phyloP scores from a whole-genome alignment of 345 rosid species.

The Moricandia arvensis region DNA sequence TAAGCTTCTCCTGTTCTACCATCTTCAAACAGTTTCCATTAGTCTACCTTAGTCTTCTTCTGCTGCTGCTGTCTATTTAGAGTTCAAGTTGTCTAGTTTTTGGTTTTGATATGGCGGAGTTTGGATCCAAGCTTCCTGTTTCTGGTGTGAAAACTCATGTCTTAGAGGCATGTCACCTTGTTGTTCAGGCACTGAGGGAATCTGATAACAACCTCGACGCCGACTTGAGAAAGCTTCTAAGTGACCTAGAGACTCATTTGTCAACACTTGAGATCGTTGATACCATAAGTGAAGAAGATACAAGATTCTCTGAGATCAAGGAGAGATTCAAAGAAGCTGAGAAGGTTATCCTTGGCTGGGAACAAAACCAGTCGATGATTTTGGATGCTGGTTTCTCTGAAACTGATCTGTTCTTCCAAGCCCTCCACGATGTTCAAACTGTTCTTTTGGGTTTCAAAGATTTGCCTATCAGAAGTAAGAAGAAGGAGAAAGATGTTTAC shows the following conservation, averaged over 20 bases:
- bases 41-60: not conserved
- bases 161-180: constrained; percentile 61
- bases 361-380: constrained; percentile 43
- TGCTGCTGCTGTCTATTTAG: not conserved
- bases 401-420: constrained; percentile 51
- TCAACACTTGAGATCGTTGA: constrained; percentile 40
- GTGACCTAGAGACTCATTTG: constrained; percentile 52
- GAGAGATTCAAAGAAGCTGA: constrained; percentile 47
- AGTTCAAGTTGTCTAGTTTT: not conserved
- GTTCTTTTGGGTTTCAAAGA: constrained; percentile 39
- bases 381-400: constrained; percentile 53
- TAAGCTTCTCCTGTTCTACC: not conserved
- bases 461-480: constrained; percentile 32
- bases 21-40: constrained; percentile 9
- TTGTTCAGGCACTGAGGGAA: constrained; percentile 67
- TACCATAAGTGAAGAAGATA: constrained; percentile 37
- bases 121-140: constrained; percentile 23
- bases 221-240: constrained; percentile 45
- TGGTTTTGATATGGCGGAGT: constrained; percentile 31
- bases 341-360: constrained; percentile 51
- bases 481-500: constrained; percentile 47
- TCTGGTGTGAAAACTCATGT: constrained; percentile 22
- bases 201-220: constrained; percentile 54
- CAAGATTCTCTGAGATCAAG: constrained; percentile 42
- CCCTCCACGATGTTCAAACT: constrained; percentile 47